phyloP scores from a whole-genome alignment of 2,329 filamentous ascomycete genomes.

The Beauveria asiatica region DNA sequence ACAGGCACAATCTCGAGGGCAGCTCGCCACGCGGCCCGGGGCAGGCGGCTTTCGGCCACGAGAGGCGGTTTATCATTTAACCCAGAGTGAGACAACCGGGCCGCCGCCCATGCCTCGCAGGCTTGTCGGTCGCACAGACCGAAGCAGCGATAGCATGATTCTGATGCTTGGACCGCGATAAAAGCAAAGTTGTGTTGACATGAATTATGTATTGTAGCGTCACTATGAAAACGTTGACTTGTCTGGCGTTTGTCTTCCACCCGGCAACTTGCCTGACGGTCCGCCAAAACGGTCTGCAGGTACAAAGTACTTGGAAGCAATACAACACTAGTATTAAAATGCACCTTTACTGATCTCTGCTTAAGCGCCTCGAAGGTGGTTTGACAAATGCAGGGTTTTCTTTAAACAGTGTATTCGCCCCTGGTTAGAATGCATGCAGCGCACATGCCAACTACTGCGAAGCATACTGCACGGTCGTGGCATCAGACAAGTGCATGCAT shows the following conservation, averaged over 20 bases:
- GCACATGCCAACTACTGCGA: not conserved
- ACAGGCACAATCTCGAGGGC: not conserved
- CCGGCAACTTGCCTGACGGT: too few species aligned
- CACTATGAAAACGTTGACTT: too few species aligned
- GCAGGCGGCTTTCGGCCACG: constrained; percentile 4
- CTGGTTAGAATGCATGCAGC: not conserved
- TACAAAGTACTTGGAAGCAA: too few species aligned
- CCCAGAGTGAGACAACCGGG: not conserved
- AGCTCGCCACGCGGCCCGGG: not conserved
- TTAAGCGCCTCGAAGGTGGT: not conserved
- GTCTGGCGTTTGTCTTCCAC: too few species aligned
- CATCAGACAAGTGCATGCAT: not conserved
- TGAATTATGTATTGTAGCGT: too few species aligned
- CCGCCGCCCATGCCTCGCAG: not conserved
- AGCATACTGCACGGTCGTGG: not conserved
- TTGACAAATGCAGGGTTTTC: not conserved
- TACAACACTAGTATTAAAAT: too few species aligned
- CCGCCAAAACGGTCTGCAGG: too few species aligned
- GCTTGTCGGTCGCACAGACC: not conserved
- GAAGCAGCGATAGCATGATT: not conserved
- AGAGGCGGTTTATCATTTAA: not conserved
- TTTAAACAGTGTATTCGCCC: not conserved
- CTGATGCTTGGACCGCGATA: not conserved
- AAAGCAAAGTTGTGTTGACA: too few species aligned
- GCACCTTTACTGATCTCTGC: not conserved